A percentile compares a stretch with the other conserved stretches of the same genome.
These are phyloP conservation scores for Mycosphaerella sp. DNA, from an alignment of 2,329 filamentous ascomycete species.

Conservation along the genomic window DNA sequence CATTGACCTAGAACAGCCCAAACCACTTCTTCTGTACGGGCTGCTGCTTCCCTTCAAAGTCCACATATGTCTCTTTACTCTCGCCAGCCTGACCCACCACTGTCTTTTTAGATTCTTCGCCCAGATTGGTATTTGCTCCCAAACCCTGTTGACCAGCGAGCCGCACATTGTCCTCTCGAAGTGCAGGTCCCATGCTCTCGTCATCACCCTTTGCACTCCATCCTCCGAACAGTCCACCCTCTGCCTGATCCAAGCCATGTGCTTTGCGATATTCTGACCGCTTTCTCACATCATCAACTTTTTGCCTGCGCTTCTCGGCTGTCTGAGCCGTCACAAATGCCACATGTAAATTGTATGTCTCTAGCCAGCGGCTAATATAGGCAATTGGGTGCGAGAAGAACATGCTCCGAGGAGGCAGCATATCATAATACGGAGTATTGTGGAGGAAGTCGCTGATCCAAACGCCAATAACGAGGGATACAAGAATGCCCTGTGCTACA, in stretches of 20 bases:
- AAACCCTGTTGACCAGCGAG: conserved; percentile 7
- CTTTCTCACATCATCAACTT: conserved; percentile 82
- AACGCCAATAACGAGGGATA: conserved; percentile 63
- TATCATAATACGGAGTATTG: conserved; percentile 71
- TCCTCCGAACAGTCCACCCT: conserved; percentile 43
- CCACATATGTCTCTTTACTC: conserved; percentile 33
- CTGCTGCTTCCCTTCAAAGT: conserved; percentile 43
- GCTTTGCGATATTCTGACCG: conserved; percentile 76
- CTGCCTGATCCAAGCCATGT: conserved; percentile 64
- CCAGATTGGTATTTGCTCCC: conserved; percentile 1
- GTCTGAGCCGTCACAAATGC: conserved; percentile 63
- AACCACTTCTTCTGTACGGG: conserved; percentile 68
- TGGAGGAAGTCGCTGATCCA: conserved; percentile 71
- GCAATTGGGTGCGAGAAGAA: conserved; percentile 63
- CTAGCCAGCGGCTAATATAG: conserved; percentile 58
- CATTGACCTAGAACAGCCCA: conserved; percentile 60
- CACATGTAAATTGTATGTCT: conserved; percentile 71
- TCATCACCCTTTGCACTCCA: conserved; percentile 39
- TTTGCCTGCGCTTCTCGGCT: conserved; percentile 63
- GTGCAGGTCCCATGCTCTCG: conserved; percentile 31
- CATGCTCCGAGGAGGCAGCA: conserved; percentile 65
- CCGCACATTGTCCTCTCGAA: conserved; percentile 36
- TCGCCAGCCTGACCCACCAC: conserved; percentile 32
- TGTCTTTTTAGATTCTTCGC: conserved; percentile 24
- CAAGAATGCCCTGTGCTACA: conserved; percentile 54